Evolutionary conservation across 768 basidiomycete species (phyloP), one percentile per base, ranked within the genome.

Genomic region (Crassisporium funariophilum): DNA sequence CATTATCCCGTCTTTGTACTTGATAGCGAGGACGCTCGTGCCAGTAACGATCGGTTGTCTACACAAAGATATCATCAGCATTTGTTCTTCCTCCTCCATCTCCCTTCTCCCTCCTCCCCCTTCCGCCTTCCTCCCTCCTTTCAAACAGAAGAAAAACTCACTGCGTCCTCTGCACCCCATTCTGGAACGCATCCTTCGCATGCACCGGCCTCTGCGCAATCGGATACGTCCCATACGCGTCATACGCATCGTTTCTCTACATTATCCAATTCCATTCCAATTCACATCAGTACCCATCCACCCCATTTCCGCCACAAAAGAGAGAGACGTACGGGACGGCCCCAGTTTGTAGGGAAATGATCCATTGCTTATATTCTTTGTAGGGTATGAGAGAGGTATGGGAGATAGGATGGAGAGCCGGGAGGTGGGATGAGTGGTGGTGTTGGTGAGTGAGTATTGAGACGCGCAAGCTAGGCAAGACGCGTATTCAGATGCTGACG

Each of bases 1-100:
- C 91, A 99, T 95, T 54, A 99, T 82, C 7, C 97, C 97, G 59
- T 91, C 93, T 68, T 95, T 93, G 78, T 80, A 98, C 69, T 91
- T 90, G 68, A 99, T 76, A 2, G 88, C 97, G 24, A 99, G 78
- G 4, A 99, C 93, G 46, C 88, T 91, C n/a, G 95, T 95, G 47
- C 95, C 97, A 0, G 95, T 98, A 7, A 98, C 92, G 50, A 98
- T 85, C 8, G 97, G 97, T 59, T 94, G 88, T 60, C 91, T 93
- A 35, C 19, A 34, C 11, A 34, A 10, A 12, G 31, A 10, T 29
- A 17, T n/a, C 21, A 20, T 1, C n/a, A n/a, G n/a, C n/a, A n/a
- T n/a, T n/a, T n/a, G n/a, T n/a, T n/a, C n/a, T n/a, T n/a, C n/a
- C n/a, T n/a, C n/a, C n/a, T n/a, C n/a, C n/a, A n/a, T n/a, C n/a